Evolutionary conservation across 345 rosid species (phyloP), one percentile per base, ranked within the genome.

Genomic region (Hirschfeldia incana): DNA sequence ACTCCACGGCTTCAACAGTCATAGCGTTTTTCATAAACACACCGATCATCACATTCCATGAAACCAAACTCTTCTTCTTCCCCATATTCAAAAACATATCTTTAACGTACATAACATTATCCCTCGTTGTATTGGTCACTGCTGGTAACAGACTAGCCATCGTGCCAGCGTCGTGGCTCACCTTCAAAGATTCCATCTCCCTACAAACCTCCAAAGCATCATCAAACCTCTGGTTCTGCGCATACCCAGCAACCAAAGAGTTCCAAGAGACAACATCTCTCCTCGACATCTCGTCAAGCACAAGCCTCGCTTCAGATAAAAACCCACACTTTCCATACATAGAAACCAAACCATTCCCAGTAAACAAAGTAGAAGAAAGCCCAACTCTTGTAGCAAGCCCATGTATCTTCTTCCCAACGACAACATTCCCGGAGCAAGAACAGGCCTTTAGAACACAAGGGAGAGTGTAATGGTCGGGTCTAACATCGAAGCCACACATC

Each of bases 11-110:
- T 84, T 90, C 90, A 67, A 84, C 71, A 73, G 90, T 84, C 93
- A 92, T 83, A 0, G 78, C 80, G 60, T 86, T 90, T 15, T 88
- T 89, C 70, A 84, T 82, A 32, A 86, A 90, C 63, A 88, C 87
- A 1, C 92, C 85, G 4, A 92, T 86, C 97, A 90, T 90, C 74
- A 88, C 97, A 58, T 90, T 92, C 91, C 93, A 92, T 28, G 97
- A 83, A 81, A 90, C 83, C 79, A 84, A 78, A 81, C 86, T 82
- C 81, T 67, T 85, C 15, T 78, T 82, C 15, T 78, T 82, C 26
- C 66, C 75, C 84, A 86, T 82, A n/a, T 82, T 85, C 16, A 42
- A 44, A 77, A 92, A 88, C 88, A 92, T 83, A 36, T 85, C 87
- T 80, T 78, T 85, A 17, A 92, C 85, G 77, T 76, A 88, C 53